Evolutionary conservation across 441 rosid species (phyloP).

Genomic region (Dalechampia spathulata): DNA sequence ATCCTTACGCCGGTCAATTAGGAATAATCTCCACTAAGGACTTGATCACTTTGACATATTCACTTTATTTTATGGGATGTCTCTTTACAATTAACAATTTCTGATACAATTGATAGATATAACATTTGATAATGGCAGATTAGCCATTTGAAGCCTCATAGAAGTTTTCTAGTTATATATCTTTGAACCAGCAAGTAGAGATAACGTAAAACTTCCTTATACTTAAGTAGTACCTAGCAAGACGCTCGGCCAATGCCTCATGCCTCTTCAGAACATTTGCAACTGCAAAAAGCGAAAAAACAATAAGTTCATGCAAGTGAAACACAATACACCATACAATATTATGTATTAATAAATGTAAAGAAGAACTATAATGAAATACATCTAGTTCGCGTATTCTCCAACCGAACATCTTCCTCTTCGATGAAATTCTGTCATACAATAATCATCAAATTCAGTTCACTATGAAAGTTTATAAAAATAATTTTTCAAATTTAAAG

Average conservation of each 20-base stretch:
- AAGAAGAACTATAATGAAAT: conserved; percentile 15
- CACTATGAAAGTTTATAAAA: background rate
- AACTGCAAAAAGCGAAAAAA: conserved; percentile 38
- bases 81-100: too few relatives aligned
- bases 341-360: background rate
- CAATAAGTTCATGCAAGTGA: conserved; percentile 4
- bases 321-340: background rate
- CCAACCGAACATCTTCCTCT: conserved; percentile 65
- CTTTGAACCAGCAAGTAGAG: too few relatives aligned
- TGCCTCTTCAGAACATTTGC: conserved; percentile 80
- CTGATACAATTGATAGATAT: too few relatives aligned
- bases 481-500: background rate
- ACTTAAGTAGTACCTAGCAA: conserved; percentile 65
- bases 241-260: conserved; percentile 63
- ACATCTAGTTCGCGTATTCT: conserved; percentile 83
- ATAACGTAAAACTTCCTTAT: too few relatives aligned
- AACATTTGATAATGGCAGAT: too few relatives aligned
- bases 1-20: too few relatives aligned
- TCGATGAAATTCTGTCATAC: conserved; percentile 45
- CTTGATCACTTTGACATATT: too few relatives aligned
- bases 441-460: conserved; percentile 5
- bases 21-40: too few relatives aligned
- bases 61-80: too few relatives aligned
- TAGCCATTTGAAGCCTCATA: too few relatives aligned
- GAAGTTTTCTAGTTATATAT: too few relatives aligned